A percentile compares a stretch with the other conserved stretches of the same genome.
Conservation (phyloP, 1,284 basidiomycete species). For the Cutaneotrichosporon cutaneum region DNA sequence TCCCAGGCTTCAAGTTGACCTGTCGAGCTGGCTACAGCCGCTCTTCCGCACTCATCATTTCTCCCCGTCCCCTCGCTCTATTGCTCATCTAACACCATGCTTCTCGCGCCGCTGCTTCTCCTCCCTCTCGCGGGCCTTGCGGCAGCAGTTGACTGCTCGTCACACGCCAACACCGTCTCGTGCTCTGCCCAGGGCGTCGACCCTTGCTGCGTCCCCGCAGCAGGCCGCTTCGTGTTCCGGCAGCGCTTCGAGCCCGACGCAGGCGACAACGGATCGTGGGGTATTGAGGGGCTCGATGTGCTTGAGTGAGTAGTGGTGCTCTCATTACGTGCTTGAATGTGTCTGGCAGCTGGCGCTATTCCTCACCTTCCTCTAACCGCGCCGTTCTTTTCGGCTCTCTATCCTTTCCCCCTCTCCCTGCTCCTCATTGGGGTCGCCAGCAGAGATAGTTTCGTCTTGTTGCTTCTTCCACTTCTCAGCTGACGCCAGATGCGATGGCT, state of each 20-base stretch:
- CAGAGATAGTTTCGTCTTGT: too few species aligned
- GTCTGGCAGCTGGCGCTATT: too few species aligned
- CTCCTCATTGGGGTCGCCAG: not conserved
- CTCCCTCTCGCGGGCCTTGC: not conserved
- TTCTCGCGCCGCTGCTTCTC: not conserved
- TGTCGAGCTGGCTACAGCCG: too few species aligned
- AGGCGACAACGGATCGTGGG: conserved; percentile 48
- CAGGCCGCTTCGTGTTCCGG: conserved; percentile 47
- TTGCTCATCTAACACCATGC: not conserved
- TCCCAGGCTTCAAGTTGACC: not conserved
- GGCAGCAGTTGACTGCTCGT: not conserved
- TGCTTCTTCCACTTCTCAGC: too few species aligned
- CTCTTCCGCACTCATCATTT: too few species aligned
- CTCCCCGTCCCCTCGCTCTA: too few species aligned
- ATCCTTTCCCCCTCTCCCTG: not conserved
- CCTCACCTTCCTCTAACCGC: not conserved
- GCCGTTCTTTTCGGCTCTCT: too few species aligned
- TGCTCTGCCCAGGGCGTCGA: conserved; percentile 33
- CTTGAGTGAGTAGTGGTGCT: conserved; percentile 46
- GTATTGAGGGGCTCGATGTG: conserved; percentile 48
- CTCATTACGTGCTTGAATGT: not conserved
- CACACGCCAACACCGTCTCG: conserved; percentile 25
- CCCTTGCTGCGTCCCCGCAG: conserved; percentile 42
- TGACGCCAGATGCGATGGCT: conserved; percentile 25
- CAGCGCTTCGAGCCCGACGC: conserved; percentile 50